Percentiles rank a stretch among this genome's conserved stretches.
Evolutionary conservation across 768 basidiomycete species (phyloP).

Genomic region (Pleurotus pulmonarius): DNA sequence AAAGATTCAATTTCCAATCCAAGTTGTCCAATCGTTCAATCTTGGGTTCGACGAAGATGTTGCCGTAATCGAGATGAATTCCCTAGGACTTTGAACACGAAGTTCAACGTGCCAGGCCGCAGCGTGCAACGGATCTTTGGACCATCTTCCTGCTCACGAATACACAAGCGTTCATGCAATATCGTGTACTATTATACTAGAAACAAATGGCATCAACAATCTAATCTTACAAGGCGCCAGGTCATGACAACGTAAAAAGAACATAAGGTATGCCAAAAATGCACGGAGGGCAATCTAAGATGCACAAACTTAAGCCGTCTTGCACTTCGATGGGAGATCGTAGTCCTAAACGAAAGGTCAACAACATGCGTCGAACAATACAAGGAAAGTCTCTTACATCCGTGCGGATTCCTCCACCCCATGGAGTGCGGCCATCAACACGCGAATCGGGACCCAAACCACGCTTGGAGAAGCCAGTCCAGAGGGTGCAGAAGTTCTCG

Average conservation of each 20-base stretch:
- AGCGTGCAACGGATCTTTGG: no score
- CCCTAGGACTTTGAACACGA: no score
- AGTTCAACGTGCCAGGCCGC: no score
- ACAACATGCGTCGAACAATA: background rate
- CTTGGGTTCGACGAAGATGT: no score
- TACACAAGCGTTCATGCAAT: no score
- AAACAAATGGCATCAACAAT: background rate
- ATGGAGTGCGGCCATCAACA: slow-evolving; percentile 76
- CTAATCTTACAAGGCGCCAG: slow-evolving; percentile 1
- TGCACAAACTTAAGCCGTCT: slow-evolving; percentile 1
- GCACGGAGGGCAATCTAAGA: background rate
- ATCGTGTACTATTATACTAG: background rate
- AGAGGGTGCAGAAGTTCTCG: slow-evolving; percentile 87
- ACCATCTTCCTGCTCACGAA: no score
- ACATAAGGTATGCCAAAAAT: background rate
- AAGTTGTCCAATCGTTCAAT: no score
- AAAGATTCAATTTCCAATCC: no score
- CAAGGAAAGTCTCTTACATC: slow-evolving; percentile 38
- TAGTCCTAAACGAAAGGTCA: slow-evolving; percentile 18
- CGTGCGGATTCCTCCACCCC: slow-evolving; percentile 87
- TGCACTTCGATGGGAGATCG: slow-evolving; percentile 23
- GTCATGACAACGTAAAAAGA: background rate
- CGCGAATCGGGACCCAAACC: slow-evolving; percentile 79
- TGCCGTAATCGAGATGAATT: no score
- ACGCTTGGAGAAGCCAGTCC: slow-evolving; percentile 78